Conservation (phyloP, 2,329 filamentous ascomycete species). For the Aspergillus clavatus region DNA sequence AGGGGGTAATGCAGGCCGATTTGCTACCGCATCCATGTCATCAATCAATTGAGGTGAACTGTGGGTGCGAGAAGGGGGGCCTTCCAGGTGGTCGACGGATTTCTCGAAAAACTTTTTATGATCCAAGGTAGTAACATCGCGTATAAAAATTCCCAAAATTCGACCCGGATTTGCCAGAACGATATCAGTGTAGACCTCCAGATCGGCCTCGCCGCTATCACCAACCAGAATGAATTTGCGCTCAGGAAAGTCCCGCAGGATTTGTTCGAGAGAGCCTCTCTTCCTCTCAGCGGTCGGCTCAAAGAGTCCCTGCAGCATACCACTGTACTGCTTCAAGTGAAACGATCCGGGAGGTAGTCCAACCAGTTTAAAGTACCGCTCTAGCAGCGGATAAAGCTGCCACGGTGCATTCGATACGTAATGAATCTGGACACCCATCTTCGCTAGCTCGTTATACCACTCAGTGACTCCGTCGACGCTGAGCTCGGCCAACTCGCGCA, state of each 20-base stretch:
- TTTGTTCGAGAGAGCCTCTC: constrained; percentile 76
- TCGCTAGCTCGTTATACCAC: constrained; percentile 76
- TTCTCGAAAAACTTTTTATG: constrained; percentile 73
- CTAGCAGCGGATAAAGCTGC: constrained; percentile 89
- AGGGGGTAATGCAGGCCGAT: constrained; percentile 39
- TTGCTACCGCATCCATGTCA: constrained; percentile 23
- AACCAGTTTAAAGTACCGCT: constrained; percentile 75
- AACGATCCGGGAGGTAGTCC: constrained; percentile 83
- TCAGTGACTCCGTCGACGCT: constrained; percentile 81
- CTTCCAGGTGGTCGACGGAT: constrained; percentile 39
- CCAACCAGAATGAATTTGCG: constrained; percentile 87
- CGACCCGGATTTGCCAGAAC: constrained; percentile 76
- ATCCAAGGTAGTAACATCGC: constrained; percentile 83
- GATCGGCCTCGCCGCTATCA: constrained; percentile 92
- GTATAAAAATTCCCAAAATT: constrained; percentile 83
- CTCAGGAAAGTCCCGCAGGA: constrained; percentile 83
- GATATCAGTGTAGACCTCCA: constrained; percentile 96
- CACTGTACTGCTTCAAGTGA: constrained; percentile 92
- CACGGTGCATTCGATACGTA: constrained; percentile 99
- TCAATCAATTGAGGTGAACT: constrained; percentile 25
- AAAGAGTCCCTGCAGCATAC: constrained; percentile 97
- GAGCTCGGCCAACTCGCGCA: constrained; percentile 75
- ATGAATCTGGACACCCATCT: constrained; percentile 81
- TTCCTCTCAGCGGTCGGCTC: constrained; percentile 95
- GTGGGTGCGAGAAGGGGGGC: constrained; percentile 17